phyloP scores from a whole-genome alignment of 2,329 filamentous ascomycete species.

The Aspergillus unguis region DNA sequence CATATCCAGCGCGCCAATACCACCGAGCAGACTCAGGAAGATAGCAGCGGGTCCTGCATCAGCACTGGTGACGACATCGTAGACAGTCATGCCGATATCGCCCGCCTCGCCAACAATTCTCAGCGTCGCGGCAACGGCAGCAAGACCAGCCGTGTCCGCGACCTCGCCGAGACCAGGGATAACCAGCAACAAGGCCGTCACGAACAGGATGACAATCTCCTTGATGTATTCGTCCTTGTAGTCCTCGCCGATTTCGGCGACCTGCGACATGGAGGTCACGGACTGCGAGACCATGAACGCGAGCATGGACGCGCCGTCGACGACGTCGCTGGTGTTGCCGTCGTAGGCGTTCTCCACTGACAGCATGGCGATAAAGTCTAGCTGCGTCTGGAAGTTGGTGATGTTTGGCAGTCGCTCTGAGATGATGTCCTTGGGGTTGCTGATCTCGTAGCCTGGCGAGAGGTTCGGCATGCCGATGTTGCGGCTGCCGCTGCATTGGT shows the following conservation, averaged over 20 bases:
- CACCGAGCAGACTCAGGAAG: not conserved
- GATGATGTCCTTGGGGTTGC: not conserved
- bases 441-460: not conserved
- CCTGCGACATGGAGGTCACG: not conserved
- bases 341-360: not conserved
- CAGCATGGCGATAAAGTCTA: not conserved
- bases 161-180: not conserved
- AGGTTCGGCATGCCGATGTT: not conserved
- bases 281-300: not conserved
- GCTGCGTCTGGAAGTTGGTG: not conserved
- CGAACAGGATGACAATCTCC: not conserved
- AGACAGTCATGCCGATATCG: not conserved
- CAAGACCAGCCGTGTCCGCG: not conserved
- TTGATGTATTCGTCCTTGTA: not conserved
- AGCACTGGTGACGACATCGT: not conserved
- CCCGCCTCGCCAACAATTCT: not conserved
- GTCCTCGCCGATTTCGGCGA: not conserved
- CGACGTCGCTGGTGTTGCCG: not conserved
- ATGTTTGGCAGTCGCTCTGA: not conserved
- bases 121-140: not conserved
- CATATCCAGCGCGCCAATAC: not conserved
- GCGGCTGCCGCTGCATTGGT: not conserved
- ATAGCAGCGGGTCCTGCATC: not conserved
- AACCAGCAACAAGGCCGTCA: not conserved
- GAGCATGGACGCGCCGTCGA: not conserved